Base-by-base conservation (phyloP, 1,284 basidiomycete species). In the Cryptococcus jaspeensis region DNA sequence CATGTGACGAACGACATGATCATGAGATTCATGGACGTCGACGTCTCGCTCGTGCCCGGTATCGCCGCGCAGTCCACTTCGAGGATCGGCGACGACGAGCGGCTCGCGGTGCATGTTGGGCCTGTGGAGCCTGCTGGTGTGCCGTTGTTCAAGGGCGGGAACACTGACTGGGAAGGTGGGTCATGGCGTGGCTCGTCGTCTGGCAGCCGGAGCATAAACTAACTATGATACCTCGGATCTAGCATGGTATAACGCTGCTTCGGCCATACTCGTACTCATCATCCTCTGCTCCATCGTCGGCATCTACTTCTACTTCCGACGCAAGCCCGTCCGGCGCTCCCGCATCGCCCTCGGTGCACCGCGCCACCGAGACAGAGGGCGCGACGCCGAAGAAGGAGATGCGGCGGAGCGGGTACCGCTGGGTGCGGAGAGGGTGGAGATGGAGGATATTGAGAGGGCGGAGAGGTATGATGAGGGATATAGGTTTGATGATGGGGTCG, bases 1-100 rank as follows among this genome's bases (percentile, higher is more conserved):
- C 83, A 91, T 55, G 85, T 88, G 35, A 82, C 92, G 4, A 93
- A 98, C 76, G 95, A 99, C 77, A 98, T 99, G 96, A 95, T 99
- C 69, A 85, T 94, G 48, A 89, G 93, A 15, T 97, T 97, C 80
- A 90, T 96, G 86, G 86, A 84, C 46, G 85, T 94, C 55, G 88
- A 98, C 78, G 89, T 94, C 66, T 84, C 87, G 32, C 83, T 84
- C 4, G 83, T 96, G 44, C 81, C 87, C 2, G 92, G 88, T 58
- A 82, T 88, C 61, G 84, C 90, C 37, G 84, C 87, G 39, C 76
- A 80, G 69, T 79, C 73, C 56, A 42, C 57, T 5, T 63, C 63
- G 1, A 50, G 61, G 36, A 57, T 79, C 20, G 79, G 77, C 45
- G 71, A 69, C 20, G 66, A 70, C 39, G 70, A 72, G 41, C 59